Base-by-base conservation (phyloP, 2,329 filamentous ascomycete species). In the Epichloe hybrida region DNA sequence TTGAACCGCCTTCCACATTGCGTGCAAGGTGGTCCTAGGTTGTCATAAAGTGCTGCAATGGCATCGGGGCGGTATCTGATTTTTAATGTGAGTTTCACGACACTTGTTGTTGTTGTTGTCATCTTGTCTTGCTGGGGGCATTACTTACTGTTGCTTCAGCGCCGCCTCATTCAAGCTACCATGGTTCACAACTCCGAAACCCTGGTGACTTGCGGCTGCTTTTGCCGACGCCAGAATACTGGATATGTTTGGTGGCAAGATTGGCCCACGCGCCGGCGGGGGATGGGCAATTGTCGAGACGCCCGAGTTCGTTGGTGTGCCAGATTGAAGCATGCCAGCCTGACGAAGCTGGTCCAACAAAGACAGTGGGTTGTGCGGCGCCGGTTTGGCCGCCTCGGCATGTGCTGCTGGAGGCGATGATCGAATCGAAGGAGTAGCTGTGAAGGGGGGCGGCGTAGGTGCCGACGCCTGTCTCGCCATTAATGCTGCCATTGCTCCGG, bases 1-100 rank as follows among this genome's bases (percentile, higher is more conserved):
- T 77, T 77, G 66, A 98, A 98, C 2, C 93, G 83, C 53, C 90
- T 80, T 23, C 91, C 93, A 64, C 93, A 98, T 53, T 91, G 91
- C 12, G 84, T 87, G 65, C 93, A 98, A 51, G 90, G 86, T 53
- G 89, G 86, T 0, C 91, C 87, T 39, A 88, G 79, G 20, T 84
- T 80, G 54, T 91, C 87, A 62, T 95, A 91, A 8, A 97, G 76
- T 17, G 74, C 75, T 17, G 80, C 73, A 7, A 95, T 74, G 13
- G 95, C 72, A 56, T 88, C 78, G 13, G 85, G 83, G 15, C 87
- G 86, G 56, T 83, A 84, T 59, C 84, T 53, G 4, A 13, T 27
- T 12, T 12, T 31, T 2, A 7, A 35, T 44, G n/a, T 27, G 43
- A 44, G 7, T 34, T 20, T 48, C 62, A 46, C 62, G 58, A 5